Percentiles rank a stretch among this genome's conserved stretches.
Conservation (phyloP, 257 asterid genomes). For the Salvia hispanica region DNA sequence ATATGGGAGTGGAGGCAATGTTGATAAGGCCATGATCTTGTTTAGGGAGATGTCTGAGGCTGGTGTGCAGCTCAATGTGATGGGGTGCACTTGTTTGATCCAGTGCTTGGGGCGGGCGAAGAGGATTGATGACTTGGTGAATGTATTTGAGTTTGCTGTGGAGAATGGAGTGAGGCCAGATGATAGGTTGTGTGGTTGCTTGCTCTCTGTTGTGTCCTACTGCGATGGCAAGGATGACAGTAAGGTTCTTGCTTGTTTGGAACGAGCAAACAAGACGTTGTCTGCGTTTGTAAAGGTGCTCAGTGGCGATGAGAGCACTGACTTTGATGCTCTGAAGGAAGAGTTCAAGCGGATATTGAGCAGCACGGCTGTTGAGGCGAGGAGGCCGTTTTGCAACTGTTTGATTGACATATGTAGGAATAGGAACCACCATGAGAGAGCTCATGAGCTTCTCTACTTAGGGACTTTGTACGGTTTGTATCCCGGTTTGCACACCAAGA, state of each 20-base stretch:
- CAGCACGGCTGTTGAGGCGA: slow-evolving; percentile 64
- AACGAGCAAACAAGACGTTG: slow-evolving; percentile 35
- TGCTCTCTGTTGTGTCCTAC: slow-evolving; percentile 73
- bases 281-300: slow-evolving; percentile 51
- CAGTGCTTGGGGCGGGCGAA: slow-evolving; percentile 82
- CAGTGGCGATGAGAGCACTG: slow-evolving; percentile 34
- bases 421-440: slow-evolving; percentile 50
- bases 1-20: slow-evolving; percentile 81
- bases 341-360: slow-evolving; percentile 60
- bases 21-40: slow-evolving; percentile 77
- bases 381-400: slow-evolving; percentile 89
- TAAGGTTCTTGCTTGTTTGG: slow-evolving; percentile 69
- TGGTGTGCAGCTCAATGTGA: slow-evolving; percentile 67
- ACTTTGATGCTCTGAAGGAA: slow-evolving; percentile 50
- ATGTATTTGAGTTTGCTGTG: slow-evolving; percentile 55
- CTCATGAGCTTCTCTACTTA: slow-evolving; percentile 75
- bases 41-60: slow-evolving; percentile 64
- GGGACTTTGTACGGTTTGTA: slow-evolving; percentile 76
- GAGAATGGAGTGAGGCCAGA: slow-evolving; percentile 78
- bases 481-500: slow-evolving; percentile 87
- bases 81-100: slow-evolving; percentile 93
- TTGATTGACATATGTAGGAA: slow-evolving; percentile 79
- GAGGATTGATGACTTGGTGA: slow-evolving; percentile 71
- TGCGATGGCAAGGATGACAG: slow-evolving; percentile 63
- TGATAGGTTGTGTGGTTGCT: slow-evolving; percentile 82